Percentiles rank a stretch among this genome's conserved stretches.
Evolutionary conservation across 1,284 basidiomycete genomes (phyloP).

Genomic region (Ustilago vetiveriae): DNA sequence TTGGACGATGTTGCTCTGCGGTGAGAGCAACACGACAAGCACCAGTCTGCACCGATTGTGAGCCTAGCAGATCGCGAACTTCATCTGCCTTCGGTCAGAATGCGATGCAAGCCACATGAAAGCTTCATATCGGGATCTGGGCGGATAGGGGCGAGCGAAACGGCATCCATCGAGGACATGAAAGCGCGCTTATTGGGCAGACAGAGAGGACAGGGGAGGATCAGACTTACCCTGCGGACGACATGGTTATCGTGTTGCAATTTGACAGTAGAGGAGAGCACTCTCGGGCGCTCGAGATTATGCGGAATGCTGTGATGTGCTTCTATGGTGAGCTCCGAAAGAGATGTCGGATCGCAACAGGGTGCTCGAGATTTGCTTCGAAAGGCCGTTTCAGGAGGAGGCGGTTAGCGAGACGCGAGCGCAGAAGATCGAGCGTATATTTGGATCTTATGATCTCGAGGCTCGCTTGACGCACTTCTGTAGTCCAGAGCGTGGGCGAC

Average conservation of each 20-base stretch:
- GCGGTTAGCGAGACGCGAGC: conserved; percentile 4
- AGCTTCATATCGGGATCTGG: conserved; percentile 7
- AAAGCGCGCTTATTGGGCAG: no score
- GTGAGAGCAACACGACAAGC: no score
- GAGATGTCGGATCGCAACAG: not conserved
- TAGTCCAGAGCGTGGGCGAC: not conserved
- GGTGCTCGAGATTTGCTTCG: no score
- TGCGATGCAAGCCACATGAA: conserved; percentile 8
- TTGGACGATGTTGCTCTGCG: no score
- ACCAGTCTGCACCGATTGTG: no score
- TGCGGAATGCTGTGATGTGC: not conserved
- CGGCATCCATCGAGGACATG: not conserved
- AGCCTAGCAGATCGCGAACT: no score
- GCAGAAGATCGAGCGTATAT: conserved; percentile 21
- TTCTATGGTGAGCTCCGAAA: not conserved
- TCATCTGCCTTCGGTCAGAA: no score
- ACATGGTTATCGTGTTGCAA: conserved; percentile 7
- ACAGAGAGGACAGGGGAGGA: not conserved
- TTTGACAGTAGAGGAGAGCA: not conserved
- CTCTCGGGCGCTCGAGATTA: not conserved
- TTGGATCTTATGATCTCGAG: conserved; percentile 10
- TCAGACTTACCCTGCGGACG: conserved; percentile 37
- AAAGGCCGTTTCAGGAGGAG: not conserved
- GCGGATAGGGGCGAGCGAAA: no score
- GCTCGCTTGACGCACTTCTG: conserved; percentile 1